Conservation (phyloP, 2,329 filamentous ascomycete genomes). For the Ophiocordyceps polyrhachis-furcata region DNA sequence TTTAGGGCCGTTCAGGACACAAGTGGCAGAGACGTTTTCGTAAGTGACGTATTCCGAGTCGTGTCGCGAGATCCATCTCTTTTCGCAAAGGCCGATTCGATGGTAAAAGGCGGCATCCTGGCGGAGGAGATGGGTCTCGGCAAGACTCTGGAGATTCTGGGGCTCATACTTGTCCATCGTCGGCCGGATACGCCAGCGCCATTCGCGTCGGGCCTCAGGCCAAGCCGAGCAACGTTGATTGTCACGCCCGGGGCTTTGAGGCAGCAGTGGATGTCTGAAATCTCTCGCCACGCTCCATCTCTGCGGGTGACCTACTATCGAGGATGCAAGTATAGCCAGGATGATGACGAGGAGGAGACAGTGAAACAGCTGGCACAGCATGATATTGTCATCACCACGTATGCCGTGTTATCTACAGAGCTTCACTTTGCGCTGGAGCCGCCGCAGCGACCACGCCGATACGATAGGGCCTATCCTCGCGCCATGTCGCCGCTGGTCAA, state of each 20-base stretch:
- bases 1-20: conserved; percentile 17
- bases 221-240: conserved; percentile 40
- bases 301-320: conserved; percentile 37
- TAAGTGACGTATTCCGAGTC: conserved; percentile 45
- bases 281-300: conserved; percentile 36
- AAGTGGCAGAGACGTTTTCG: conserved; percentile 22
- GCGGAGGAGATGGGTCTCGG: conserved; percentile 73
- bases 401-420: conserved; percentile 57
- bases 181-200: conserved; percentile 1
- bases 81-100: conserved; percentile 23
- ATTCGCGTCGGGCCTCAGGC: conserved; percentile 23
- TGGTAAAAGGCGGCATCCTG: conserved; percentile 42
- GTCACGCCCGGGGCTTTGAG: conserved; percentile 37
- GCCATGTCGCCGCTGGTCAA: conserved; percentile 59
- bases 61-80: conserved; percentile 28
- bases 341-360: conserved; percentile 18
- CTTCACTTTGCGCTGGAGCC: conserved; percentile 56
- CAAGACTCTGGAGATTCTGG: conserved; percentile 60
- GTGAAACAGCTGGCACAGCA: conserved; percentile 26
- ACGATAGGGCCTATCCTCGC: conserved; percentile 45
- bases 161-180: conserved; percentile 47
- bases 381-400: conserved; percentile 46
- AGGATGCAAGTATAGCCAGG: conserved; percentile 22
- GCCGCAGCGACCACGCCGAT: conserved; percentile 49
- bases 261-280: conserved; percentile 43